Evolutionary conservation across 768 basidiomycete species (phyloP).

Genomic region (Pisolithus marmoratus): DNA sequence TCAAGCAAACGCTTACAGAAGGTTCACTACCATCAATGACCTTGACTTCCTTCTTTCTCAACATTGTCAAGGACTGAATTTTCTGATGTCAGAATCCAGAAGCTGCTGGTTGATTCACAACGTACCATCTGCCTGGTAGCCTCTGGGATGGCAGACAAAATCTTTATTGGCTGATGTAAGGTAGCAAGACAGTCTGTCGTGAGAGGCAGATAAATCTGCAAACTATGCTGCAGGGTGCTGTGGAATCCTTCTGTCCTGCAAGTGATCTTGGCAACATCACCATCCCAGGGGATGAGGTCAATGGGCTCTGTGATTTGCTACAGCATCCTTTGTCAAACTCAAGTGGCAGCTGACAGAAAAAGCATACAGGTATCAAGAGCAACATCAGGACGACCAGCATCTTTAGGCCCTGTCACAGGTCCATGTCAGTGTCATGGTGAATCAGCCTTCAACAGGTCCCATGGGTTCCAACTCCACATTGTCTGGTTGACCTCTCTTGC

Average conservation of each 20-base stretch:
- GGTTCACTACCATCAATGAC: constrained; percentile 78
- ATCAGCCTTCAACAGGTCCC: too few relatives aligned
- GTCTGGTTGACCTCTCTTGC: too few relatives aligned
- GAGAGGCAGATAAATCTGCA: constrained; percentile 81
- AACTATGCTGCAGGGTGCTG: constrained; percentile 81
- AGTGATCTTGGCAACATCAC: too few relatives aligned
- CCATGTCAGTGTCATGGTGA: too few relatives aligned
- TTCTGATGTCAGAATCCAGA: constrained; percentile 13
- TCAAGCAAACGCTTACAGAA: too few relatives aligned
- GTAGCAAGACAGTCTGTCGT: constrained; percentile 90
- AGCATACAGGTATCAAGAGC: too few relatives aligned
- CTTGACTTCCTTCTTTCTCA: constrained; percentile 81
- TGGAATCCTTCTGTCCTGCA: constrained; percentile 84
- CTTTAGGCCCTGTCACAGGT: too few relatives aligned
- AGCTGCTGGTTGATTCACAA: constrained; percentile 12
- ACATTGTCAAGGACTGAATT: constrained; percentile 53
- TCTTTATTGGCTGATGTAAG: constrained; percentile 71
- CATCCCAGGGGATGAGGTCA: constrained; percentile 79
- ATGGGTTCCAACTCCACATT: too few relatives aligned
- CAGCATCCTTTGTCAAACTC: not conserved
- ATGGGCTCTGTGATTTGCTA: constrained; percentile 79
- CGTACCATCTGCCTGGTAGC: constrained; percentile 71
- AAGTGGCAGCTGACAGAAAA: not conserved
- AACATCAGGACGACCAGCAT: constrained; percentile 62
- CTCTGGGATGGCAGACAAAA: constrained; percentile 60